Evolutionary conservation across 2,329 filamentous ascomycete genomes (phyloP).

Genomic region (Talaromyces sp.): DNA sequence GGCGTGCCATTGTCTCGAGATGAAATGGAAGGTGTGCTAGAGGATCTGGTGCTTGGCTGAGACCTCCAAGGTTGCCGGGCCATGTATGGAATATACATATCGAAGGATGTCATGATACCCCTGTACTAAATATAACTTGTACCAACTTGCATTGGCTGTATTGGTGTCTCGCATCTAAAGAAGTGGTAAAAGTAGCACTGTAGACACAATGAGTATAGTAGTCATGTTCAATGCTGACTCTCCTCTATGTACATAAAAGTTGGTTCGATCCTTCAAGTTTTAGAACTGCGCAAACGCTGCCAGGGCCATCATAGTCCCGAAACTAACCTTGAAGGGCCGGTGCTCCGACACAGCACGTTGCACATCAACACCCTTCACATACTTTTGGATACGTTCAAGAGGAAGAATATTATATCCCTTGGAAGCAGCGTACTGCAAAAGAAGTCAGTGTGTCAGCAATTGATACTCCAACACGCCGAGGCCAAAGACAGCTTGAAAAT

Average conservation of each 20-base stretch:
- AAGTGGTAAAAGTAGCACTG: not conserved
- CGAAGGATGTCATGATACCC: slow-evolving; percentile 38
- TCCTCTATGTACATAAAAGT: slow-evolving; percentile 1
- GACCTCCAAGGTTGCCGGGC: not conserved
- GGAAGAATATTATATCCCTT: slow-evolving; percentile 52
- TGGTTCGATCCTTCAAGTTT: not conserved
- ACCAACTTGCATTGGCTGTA: slow-evolving; percentile 14
- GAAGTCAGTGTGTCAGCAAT: not conserved
- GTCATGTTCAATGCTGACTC: not conserved
- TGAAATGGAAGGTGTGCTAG: slow-evolving; percentile 84
- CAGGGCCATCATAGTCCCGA: slow-evolving; percentile 49
- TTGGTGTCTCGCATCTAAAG: not conserved
- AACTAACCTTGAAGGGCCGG: slow-evolving; percentile 51
- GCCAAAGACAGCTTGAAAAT: not conserved
- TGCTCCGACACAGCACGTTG: slow-evolving; percentile 42
- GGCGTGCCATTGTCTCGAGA: slow-evolving; percentile 84
- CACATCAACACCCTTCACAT: slow-evolving; percentile 45
- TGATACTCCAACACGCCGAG: not conserved
- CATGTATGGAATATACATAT: slow-evolving; percentile 19
- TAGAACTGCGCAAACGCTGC: slow-evolving; percentile 50
- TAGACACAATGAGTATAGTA: not conserved
- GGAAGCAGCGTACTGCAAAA: slow-evolving; percentile 46
- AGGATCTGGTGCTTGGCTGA: slow-evolving; percentile 63
- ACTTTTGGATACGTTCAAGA: slow-evolving; percentile 42
- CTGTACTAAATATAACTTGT: slow-evolving; percentile 22